Evolutionary conservation across 345 rosid species (phyloP).

Genomic region (Acer campestre): DNA sequence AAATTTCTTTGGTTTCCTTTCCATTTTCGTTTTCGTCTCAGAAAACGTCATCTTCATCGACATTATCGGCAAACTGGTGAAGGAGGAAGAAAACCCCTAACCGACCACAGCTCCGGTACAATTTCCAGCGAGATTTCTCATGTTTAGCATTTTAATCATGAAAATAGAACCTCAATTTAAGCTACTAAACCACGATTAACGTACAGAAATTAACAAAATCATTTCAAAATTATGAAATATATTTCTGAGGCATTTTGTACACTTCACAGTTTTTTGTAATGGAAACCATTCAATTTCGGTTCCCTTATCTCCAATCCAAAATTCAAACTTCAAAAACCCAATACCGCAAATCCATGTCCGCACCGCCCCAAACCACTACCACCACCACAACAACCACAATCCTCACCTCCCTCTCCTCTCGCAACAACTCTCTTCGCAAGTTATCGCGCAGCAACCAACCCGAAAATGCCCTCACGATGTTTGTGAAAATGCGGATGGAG

Average conservation of each 20-base stretch:
- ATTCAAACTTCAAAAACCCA: neutral
- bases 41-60: neutral
- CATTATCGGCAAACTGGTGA: neutral
- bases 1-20: too few relatives aligned
- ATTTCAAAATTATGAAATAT: neutral
- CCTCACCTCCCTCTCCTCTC: constrained; percentile 30
- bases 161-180: neutral
- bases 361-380: constrained; percentile 19
- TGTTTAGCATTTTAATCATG: neutral
- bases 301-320: neutral
- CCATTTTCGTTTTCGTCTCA: neutral
- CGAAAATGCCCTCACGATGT: constrained; percentile 31
- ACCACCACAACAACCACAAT: constrained; percentile 4
- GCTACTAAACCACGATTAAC: too few relatives aligned
- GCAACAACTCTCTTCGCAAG: constrained; percentile 46
- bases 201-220: too few relatives aligned
- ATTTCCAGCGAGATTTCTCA: neutral
- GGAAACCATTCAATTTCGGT: neutral
- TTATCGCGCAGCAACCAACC: constrained; percentile 39
- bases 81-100: too few relatives aligned
- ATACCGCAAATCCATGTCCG: neutral
- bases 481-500: constrained; percentile 35
- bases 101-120: neutral
- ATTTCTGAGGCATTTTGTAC: neutral
- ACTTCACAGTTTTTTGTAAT: neutral